Conservation (phyloP, 345 rosid genomes). For the Hypericum perforatum region DNA sequence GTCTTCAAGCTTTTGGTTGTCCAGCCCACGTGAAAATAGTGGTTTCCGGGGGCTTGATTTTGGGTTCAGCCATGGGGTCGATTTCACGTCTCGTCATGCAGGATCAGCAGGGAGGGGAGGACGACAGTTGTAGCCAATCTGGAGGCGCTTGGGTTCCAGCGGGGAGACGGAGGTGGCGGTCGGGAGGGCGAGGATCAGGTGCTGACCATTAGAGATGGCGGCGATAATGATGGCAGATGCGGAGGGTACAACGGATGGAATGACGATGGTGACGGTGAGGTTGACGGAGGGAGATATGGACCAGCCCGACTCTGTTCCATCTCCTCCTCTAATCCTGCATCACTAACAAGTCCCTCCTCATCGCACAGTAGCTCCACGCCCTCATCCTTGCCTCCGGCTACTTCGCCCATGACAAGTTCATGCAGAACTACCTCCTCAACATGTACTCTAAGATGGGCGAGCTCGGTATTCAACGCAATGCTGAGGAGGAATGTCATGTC, state of each 20-base stretch:
- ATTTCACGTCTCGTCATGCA: slow-evolving; percentile 60
- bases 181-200: slow-evolving; percentile 20
- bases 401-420: slow-evolving; percentile 40
- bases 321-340: slow-evolving; percentile 48
- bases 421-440: slow-evolving; percentile 59
- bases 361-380: slow-evolving; percentile 59
- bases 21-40: too few species aligned
- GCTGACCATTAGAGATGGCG: slow-evolving; percentile 19
- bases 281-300: slow-evolving; percentile 41
- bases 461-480: slow-evolving; percentile 38
- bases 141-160: slow-evolving; percentile 39
- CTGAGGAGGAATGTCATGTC: slow-evolving; percentile 61
- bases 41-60: too few species aligned
- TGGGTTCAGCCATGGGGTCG: too few species aligned
- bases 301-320: slow-evolving; percentile 44
- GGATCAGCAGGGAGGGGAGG: slow-evolving; percentile 17
- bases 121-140: slow-evolving; percentile 14
- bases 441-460: slow-evolving; percentile 63
- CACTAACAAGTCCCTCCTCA: slow-evolving; percentile 17
- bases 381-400: slow-evolving; percentile 58
- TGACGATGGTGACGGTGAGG: slow-evolving; percentile 25
- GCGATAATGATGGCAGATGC: slow-evolving; percentile 29
- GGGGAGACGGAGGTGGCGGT: slow-evolving; percentile 14
- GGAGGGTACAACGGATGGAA: slow-evolving; percentile 31
- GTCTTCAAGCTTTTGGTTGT: too few species aligned